Evolutionary conservation across 306 rosid species (phyloP).

Genomic region (Potentilla sterilis): DNA sequence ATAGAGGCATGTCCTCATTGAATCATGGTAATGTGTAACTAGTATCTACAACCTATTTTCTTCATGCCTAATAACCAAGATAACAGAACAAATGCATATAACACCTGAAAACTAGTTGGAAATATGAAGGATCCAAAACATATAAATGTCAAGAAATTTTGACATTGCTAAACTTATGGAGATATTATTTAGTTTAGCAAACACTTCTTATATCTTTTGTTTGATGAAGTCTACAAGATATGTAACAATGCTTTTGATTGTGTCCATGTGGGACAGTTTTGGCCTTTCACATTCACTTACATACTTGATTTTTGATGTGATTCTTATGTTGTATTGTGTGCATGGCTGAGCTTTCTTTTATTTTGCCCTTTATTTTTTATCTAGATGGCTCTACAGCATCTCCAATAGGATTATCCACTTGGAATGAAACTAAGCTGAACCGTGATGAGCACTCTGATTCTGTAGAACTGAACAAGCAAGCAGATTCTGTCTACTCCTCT

Average conservation of each 20-base stretch:
- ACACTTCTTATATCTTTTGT: not conserved
- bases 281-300: not conserved
- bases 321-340: not conserved
- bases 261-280: not conserved
- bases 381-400: slow-evolving; percentile 48
- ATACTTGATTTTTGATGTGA: not conserved
- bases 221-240: not conserved
- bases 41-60: not conserved
- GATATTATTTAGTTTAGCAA: not conserved
- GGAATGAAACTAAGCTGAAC: slow-evolving; percentile 50
- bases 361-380: slow-evolving; percentile 13
- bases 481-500: slow-evolving; percentile 23
- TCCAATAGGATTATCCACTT: slow-evolving; percentile 44
- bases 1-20: not conserved
- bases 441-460: slow-evolving; percentile 31
- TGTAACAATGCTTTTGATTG: not conserved
- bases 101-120: not conserved
- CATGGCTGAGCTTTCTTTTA: slow-evolving; percentile 21
- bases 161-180: not conserved
- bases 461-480: slow-evolving; percentile 24
- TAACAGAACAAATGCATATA: not conserved
- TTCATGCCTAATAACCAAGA: not conserved
- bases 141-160: not conserved
- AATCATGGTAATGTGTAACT: not conserved
- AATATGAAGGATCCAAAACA: not conserved